These are phyloP conservation scores for Russula griseocarnosa DNA, from an alignment of 768 basidiomycete genomes.

Conservation along the genomic window DNA sequence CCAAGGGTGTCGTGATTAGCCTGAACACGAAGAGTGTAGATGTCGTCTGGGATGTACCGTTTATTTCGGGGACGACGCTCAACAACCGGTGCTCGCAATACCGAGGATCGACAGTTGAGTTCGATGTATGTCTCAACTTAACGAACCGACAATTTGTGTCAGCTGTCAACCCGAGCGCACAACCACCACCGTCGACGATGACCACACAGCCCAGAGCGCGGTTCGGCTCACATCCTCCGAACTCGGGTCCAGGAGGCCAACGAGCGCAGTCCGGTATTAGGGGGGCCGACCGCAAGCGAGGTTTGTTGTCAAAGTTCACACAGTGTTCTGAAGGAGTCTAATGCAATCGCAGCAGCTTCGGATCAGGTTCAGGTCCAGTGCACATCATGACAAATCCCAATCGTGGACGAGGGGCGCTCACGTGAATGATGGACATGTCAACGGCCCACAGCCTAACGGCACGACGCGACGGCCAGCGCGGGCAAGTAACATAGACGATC, in stretches of 20 bases:
- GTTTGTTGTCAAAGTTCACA: slow-evolving; percentile 32
- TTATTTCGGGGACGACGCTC: slow-evolving; percentile 88
- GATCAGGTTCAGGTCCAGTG: slow-evolving; percentile 42
- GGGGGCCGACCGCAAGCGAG: slow-evolving; percentile 39
- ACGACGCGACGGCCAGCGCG: slow-evolving; percentile 1
- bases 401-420: slow-evolving; percentile 40
- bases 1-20: slow-evolving; percentile 92
- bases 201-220: slow-evolving; percentile 60
- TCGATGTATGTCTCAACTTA: slow-evolving; percentile 86
- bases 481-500: slow-evolving; percentile 17
- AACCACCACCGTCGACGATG: slow-evolving; percentile 32
- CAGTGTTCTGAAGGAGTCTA: neutral
- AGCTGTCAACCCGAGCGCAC: slow-evolving; percentile 59
- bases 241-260: slow-evolving; percentile 55
- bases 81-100: slow-evolving; percentile 91
- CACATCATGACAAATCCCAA: slow-evolving; percentile 80
- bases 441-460: slow-evolving; percentile 24
- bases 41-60: slow-evolving; percentile 92
- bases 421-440: slow-evolving; percentile 28
- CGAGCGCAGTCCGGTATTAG: slow-evolving; percentile 60
- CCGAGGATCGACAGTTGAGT: slow-evolving; percentile 84
- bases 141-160: slow-evolving; percentile 81
- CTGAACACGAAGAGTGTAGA: slow-evolving; percentile 86
- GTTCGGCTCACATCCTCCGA: slow-evolving; percentile 59
- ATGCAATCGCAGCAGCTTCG: slow-evolving; percentile 14